Conservation (phyloP, 2,329 filamentous ascomycete species). For the Coniochaeta prunicola region DNA sequence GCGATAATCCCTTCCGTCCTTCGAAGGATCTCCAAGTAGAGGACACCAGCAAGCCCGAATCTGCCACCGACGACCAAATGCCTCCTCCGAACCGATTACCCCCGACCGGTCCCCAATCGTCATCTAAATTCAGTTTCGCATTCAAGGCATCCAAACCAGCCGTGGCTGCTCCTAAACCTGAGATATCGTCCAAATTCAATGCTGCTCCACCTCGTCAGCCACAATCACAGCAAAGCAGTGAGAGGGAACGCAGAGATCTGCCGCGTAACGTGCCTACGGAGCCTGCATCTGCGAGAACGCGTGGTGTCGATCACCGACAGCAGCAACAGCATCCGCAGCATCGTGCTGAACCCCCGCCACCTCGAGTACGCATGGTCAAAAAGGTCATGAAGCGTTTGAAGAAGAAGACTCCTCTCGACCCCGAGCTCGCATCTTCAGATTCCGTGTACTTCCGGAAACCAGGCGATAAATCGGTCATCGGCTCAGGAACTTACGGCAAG, state of each 20-base stretch:
- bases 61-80: slow-evolving; percentile 40
- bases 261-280: slow-evolving; percentile 45
- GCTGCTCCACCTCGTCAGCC: slow-evolving; percentile 43
- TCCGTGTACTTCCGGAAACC: slow-evolving; percentile 94
- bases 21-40: slow-evolving; percentile 60
- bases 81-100: slow-evolving; percentile 47
- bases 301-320: slow-evolving; percentile 13
- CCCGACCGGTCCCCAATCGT: slow-evolving; percentile 45
- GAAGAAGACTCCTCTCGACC: slow-evolving; percentile 59
- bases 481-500: slow-evolving; percentile 92
- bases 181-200: slow-evolving; percentile 64
- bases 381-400: slow-evolving; percentile 65
- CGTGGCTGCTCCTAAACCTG: slow-evolving; percentile 51
- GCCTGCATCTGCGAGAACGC: slow-evolving; percentile 40
- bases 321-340: slow-evolving; percentile 21
- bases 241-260: slow-evolving; percentile 35
- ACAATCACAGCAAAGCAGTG: background rate
- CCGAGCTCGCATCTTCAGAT: slow-evolving; percentile 69
- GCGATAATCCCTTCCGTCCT: slow-evolving; percentile 54
- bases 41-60: slow-evolving; percentile 41
- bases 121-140: slow-evolving; percentile 83
- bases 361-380: slow-evolving; percentile 55
- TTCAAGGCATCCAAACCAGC: slow-evolving; percentile 67
- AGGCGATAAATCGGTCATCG: slow-evolving; percentile 94
- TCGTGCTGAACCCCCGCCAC: slow-evolving; percentile 26